These are phyloP conservation scores for Rhizopogon sp. DNA, from an alignment of 768 basidiomycete genomes.

Conservation along the genomic window DNA sequence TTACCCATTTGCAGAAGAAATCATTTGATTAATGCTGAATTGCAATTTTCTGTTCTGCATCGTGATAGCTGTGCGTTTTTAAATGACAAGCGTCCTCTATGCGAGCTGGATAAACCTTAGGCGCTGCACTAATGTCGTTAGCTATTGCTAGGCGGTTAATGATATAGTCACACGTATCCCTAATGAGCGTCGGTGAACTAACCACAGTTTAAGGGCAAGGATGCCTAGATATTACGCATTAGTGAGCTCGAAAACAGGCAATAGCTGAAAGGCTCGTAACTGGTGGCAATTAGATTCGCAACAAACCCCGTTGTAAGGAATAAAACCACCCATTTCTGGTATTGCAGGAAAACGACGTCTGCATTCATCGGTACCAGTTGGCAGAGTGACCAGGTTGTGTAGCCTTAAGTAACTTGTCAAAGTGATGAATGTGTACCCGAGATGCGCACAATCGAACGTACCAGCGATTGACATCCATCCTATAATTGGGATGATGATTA, in stretches of 20 bases:
- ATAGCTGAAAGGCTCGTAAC: background rate
- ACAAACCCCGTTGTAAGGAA: conserved; percentile 5
- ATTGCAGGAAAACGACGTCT: conserved; percentile 3
- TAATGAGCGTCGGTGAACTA: background rate
- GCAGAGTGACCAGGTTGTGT: background rate
- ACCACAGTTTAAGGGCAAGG: background rate
- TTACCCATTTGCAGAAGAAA: no score
- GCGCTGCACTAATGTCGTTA: no score
- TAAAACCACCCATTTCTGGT: conserved; percentile 6
- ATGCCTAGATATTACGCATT: background rate
- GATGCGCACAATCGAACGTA: background rate
- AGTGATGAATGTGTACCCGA: background rate
- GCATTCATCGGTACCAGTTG: background rate
- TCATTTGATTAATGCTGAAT: no score
- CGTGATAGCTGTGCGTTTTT: no score
- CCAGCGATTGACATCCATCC: background rate
- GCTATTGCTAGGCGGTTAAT: no score
- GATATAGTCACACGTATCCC: background rate
- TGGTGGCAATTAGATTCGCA: conserved; percentile 7
- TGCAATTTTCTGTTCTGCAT: no score
- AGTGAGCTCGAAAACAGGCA: background rate
- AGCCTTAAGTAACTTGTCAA: background rate
- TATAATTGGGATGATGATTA: background rate
- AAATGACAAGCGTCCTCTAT: no score
- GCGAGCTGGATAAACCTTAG: no score